Base-by-base conservation (phyloP, 1,284 basidiomycete genomes). In the Ceraceosorus bombacis region DNA sequence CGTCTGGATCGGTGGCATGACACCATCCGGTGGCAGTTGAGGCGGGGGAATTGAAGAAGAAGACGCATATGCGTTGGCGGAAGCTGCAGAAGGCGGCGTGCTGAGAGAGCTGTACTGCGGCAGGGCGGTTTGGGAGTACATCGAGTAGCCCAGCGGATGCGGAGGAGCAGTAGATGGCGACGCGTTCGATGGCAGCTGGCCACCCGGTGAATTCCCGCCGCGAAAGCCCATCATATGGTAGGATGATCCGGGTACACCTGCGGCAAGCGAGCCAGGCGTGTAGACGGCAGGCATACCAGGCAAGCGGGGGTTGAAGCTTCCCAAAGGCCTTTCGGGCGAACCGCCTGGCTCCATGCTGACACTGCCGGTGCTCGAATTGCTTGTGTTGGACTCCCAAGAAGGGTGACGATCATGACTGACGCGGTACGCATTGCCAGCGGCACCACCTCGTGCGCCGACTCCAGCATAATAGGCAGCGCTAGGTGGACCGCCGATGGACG, bases 361-460 rank as follows among this genome's bases (percentile, higher is more conserved):
- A 51, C 49, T 51, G 49, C 49, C 41, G 15, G 17, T 41, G 53
- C 53, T 40, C 15, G 53, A 38, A 40, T 60, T 66, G 36, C 67
- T 66, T 6, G 61, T 49, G 17, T 66, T 66, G 39, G 68, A 70
- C 41, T 66, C 61, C 49, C 63, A 66, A 37, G 70, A 71, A 53
- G 64, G 59, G 50, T 69, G 65, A 17, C 69, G 62, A 40, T 65
- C 68, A 59, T 65, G 68, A 4, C 61, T 61, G 38, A 59, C 58
- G 46, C 67, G 63, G 49, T 71, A 70, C 1, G 64, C 60, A 40
- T 70, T 65, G 9, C 60, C 64, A 27, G 27, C 27, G 27, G 27
- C 27, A 27, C 27, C 27, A 37, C 65, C 39, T 53, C 7, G 15
- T 41, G 39, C 5, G 51, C 9, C 5, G 56, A 40, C 50, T 36